Evolutionary conservation across 345 rosid species (phyloP), one percentile per base, ranked within the genome.

Genomic region (Syzygium oleosum): DNA sequence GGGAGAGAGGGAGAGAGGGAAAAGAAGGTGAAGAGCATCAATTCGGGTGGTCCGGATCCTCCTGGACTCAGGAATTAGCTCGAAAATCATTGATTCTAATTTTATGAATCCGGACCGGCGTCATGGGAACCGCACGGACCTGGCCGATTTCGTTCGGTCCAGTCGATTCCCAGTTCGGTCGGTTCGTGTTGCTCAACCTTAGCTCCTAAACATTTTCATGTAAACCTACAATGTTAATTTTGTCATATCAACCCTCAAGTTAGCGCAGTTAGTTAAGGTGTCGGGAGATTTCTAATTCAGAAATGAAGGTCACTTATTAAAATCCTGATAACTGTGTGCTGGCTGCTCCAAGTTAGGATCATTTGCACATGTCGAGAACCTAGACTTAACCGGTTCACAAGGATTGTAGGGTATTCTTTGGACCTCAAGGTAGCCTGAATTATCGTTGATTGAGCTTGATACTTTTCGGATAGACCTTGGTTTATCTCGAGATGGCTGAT

Each of bases 311-410:
- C 73, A 61, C 38, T n/a, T 31, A n/a, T 61, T 61, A n/a, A 27
- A 61, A 13, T 61, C 15, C 0, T 7, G 0, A n/a, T 14, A 13
- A 3, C 0, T 13, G 9, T 1, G 2, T 61, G 17, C 19, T n/a
- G 14, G 6, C 17, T 13, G 7, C 34, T n/a, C 7, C 34, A 61
- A 61, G 73, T 61, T 1, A 4, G 0, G 5, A 1, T 38, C 80
- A 38, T 34, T 73, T 2, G 43, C 14, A 73, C 3, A 2, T 3
- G 49, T 4, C 27, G 0, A 34, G 38, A 4, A 34, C 0, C 1
- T 41, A 38, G 49, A 73, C 8, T 73, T 38, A 19, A 73, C 23
- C 5, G 7, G 25, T 19, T 38, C 6, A 19, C 0, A 12, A 73
- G 25, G 13, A 38, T 38, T 38, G 0, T 38, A 9, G 7, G 6